Percentiles rank a stretch among this genome's conserved stretches.
phyloP scores from a whole-genome alignment of 352 stramenopile genomes.

The Phytophthora colocasiae region DNA sequence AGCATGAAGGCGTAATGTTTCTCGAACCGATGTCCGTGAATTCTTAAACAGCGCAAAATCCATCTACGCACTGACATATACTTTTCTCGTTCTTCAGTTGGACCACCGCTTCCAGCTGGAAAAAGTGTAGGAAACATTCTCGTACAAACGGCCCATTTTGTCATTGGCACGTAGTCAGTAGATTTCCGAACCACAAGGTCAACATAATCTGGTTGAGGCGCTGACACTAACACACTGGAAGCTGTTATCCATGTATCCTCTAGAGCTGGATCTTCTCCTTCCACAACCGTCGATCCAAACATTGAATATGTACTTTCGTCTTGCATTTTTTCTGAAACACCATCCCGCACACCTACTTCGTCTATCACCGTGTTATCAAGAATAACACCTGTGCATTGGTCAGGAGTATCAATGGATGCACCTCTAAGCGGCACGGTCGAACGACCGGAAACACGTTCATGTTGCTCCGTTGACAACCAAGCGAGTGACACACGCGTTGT shows the following conservation, averaged over 20 bases:
- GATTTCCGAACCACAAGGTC: slow-evolving; percentile 9
- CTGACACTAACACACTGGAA: neutral
- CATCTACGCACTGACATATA: slow-evolving; percentile 27
- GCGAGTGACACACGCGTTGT: neutral
- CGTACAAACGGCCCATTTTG: slow-evolving; percentile 1
- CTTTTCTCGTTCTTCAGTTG: slow-evolving; percentile 11
- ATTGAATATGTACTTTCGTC: slow-evolving; percentile 5
- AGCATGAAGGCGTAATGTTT: slow-evolving; percentile 35
- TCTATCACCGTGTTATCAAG: too few species aligned
- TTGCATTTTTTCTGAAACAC: neutral
- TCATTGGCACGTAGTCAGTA: neutral
- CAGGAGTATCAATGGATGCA: too few species aligned
- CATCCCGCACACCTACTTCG: too few species aligned
- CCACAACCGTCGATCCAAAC: neutral
- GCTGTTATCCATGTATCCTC: neutral
- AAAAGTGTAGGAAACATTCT: slow-evolving; percentile 38
- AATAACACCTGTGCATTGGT: too few species aligned
- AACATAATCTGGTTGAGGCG: neutral
- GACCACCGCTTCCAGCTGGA: slow-evolving; percentile 32
- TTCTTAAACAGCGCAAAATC: slow-evolving; percentile 20
- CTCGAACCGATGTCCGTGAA: slow-evolving; percentile 32
- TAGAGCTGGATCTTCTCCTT: neutral
- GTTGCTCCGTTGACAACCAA: too few species aligned
- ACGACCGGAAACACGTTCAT: too few species aligned
- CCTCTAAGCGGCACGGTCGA: too few species aligned